Conservation (phyloP, 2,329 filamentous ascomycete genomes). For the Karstenula rhodostoma region DNA sequence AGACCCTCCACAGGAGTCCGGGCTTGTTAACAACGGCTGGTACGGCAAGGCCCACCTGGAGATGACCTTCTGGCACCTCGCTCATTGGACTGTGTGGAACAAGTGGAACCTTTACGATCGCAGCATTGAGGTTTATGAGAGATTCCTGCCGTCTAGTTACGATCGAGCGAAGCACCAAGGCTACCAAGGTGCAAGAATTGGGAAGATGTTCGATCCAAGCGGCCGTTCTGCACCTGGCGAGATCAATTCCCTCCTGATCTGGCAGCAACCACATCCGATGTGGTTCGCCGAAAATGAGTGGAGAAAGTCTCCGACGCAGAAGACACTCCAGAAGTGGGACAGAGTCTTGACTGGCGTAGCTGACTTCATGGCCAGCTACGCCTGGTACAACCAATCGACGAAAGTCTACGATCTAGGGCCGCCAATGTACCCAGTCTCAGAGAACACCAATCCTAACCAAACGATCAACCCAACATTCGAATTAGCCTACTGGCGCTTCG, state of each 20-base stretch:
- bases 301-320: slow-evolving; percentile 53
- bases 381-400: slow-evolving; percentile 62
- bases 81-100: slow-evolving; percentile 61
- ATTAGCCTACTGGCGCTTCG: slow-evolving; percentile 68
- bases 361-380: slow-evolving; percentile 68
- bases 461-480: slow-evolving; percentile 69
- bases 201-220: slow-evolving; percentile 66
- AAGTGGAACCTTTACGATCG: slow-evolving; percentile 57
- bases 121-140: slow-evolving; percentile 58
- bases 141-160: slow-evolving; percentile 54
- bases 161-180: slow-evolving; percentile 48
- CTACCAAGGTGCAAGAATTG: slow-evolving; percentile 57
- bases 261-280: slow-evolving; percentile 70
- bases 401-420: slow-evolving; percentile 62
- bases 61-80: slow-evolving; percentile 63
- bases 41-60: slow-evolving; percentile 66
- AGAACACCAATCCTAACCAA: slow-evolving; percentile 66
- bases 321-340: slow-evolving; percentile 63
- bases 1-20: slow-evolving; percentile 58
- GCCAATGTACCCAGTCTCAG: slow-evolving; percentile 61
- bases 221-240: slow-evolving; percentile 65
- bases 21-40: slow-evolving; percentile 64
- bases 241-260: slow-evolving; percentile 68
- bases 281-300: slow-evolving; percentile 67
- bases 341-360: slow-evolving; percentile 60